Percentiles rank a stretch among this genome's conserved stretches.
phyloP scores from a whole-genome alignment of 345 rosid genomes.

The Turritis glabra region DNA sequence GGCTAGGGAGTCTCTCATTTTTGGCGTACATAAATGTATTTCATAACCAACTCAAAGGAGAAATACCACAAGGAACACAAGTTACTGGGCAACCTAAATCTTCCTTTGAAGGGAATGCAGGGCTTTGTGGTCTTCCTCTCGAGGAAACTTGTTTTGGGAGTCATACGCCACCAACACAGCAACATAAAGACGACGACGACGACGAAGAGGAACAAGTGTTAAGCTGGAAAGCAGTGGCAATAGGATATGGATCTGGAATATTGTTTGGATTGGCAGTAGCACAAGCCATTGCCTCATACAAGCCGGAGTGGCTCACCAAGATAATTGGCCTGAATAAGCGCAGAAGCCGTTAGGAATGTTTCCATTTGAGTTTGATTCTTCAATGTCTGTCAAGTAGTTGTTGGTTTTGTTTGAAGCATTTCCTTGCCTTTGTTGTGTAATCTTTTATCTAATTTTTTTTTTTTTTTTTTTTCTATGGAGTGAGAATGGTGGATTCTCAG shows the following conservation, averaged over 20 bases:
- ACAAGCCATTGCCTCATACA: slow-evolving; percentile 21
- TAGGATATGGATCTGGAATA: slow-evolving; percentile 18
- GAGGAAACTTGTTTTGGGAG: not conserved
- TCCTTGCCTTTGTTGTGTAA: not conserved
- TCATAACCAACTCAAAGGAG: slow-evolving; percentile 22
- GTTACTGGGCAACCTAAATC: slow-evolving; percentile 17
- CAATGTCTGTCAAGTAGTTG: not conserved
- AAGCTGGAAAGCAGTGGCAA: slow-evolving; percentile 11
- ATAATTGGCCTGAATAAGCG: not conserved
- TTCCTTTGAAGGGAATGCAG: slow-evolving; percentile 12
- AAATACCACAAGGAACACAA: slow-evolving; percentile 30
- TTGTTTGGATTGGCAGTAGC: slow-evolving; percentile 19
- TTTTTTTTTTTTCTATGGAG: not conserved
- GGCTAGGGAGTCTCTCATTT: not conserved
- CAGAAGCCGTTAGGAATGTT: not conserved
- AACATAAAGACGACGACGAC: not conserved
- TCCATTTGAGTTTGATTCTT: not conserved
- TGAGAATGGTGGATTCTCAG: not conserved
- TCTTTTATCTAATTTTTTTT: not conserved
- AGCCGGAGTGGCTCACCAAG: slow-evolving; percentile 12
- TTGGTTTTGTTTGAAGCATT: not conserved
- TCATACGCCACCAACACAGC: not conserved
- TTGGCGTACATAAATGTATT: slow-evolving; percentile 1
- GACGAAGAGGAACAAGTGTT: not conserved
- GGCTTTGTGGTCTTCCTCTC: slow-evolving; percentile 34